phyloP scores from a whole-genome alignment of 192 early-diverging fungal genomes.

The Entomortierella chlamydospora region DNA sequence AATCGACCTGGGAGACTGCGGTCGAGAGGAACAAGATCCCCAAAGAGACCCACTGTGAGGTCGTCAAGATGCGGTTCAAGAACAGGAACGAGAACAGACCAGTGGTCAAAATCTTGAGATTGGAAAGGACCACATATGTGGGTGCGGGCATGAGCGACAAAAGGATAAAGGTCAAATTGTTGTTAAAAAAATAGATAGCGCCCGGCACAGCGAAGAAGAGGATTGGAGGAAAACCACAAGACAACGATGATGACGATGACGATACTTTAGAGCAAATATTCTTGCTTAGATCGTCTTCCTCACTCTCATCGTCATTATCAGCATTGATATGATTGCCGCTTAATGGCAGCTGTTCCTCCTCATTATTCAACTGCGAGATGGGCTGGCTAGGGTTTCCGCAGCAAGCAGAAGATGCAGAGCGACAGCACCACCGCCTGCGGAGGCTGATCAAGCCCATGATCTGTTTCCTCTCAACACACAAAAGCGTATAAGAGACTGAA shows the following conservation, averaged over 20 bases:
- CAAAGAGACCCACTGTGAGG: slow-evolving; percentile 43
- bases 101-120: slow-evolving; percentile 56
- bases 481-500: slow-evolving; percentile 42
- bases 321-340: slow-evolving; percentile 14
- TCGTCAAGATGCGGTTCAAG: slow-evolving; percentile 34
- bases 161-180: slow-evolving; percentile 51
- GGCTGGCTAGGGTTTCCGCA: slow-evolving; percentile 3
- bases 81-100: slow-evolving; percentile 53
- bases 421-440: slow-evolving; percentile 17
- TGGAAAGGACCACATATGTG: slow-evolving; percentile 50
- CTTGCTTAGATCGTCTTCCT: slow-evolving; percentile 4
- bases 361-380: slow-evolving; percentile 6
- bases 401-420: slow-evolving; percentile 1
- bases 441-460: slow-evolving; percentile 11
- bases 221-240: slow-evolving; percentile 27
- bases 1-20: slow-evolving; percentile 45
- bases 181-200: slow-evolving; percentile 56
- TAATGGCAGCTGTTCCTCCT: slow-evolving; percentile 5
- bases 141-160: slow-evolving; percentile 53
- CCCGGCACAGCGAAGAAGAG: slow-evolving; percentile 52
- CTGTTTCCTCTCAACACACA: slow-evolving; percentile 32
- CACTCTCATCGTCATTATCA: slow-evolving; percentile 22
- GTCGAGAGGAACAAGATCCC: slow-evolving; percentile 49
- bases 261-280: not conserved
- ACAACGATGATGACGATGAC: not conserved